Percentiles rank a stretch among this genome's conserved stretches.
Conservation (phyloP, 2,329 filamentous ascomycete genomes). For the Cercospora berteroae region DNA sequence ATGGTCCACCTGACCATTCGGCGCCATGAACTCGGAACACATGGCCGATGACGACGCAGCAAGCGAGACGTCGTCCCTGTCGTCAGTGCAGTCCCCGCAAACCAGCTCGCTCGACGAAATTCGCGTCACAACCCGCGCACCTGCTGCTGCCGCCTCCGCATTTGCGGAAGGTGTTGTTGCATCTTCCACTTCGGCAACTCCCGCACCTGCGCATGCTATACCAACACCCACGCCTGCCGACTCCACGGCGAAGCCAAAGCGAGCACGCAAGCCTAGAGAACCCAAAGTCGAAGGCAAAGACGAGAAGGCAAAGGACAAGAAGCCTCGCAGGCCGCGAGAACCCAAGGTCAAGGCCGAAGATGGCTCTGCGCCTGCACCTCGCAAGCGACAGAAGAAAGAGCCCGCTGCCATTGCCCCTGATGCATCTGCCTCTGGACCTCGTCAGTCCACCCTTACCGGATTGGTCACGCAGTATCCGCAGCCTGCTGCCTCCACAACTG, state of each 20-base stretch:
- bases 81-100: conserved; percentile 14
- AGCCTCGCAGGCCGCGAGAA: conserved; percentile 46
- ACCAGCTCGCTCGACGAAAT: conserved; percentile 9
- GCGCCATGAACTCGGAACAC: neutral
- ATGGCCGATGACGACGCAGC: conserved; percentile 7
- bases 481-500: conserved; percentile 23
- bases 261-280: conserved; percentile 44
- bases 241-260: conserved; percentile 39
- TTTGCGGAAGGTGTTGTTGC: conserved; percentile 37
- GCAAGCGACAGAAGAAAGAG: conserved; percentile 49
- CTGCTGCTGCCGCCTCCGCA: conserved; percentile 22
- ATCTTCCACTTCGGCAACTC: conserved; percentile 28
- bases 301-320: conserved; percentile 45
- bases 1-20: neutral
- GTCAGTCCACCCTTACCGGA: conserved; percentile 44
- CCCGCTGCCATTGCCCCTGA: conserved; percentile 19
- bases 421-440: conserved; percentile 29
- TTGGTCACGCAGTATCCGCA: conserved; percentile 37
- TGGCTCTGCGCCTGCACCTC: conserved; percentile 41
- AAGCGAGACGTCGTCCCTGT: conserved; percentile 12
- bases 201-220: conserved; percentile 23
- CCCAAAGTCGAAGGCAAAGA: conserved; percentile 34
- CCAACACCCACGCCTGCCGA: conserved; percentile 38
- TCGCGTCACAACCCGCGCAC: conserved; percentile 6
- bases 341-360: conserved; percentile 46